phyloP scores from a whole-genome alignment of 2,329 filamentous ascomycete species.

The Aspergillus amoenus region DNA sequence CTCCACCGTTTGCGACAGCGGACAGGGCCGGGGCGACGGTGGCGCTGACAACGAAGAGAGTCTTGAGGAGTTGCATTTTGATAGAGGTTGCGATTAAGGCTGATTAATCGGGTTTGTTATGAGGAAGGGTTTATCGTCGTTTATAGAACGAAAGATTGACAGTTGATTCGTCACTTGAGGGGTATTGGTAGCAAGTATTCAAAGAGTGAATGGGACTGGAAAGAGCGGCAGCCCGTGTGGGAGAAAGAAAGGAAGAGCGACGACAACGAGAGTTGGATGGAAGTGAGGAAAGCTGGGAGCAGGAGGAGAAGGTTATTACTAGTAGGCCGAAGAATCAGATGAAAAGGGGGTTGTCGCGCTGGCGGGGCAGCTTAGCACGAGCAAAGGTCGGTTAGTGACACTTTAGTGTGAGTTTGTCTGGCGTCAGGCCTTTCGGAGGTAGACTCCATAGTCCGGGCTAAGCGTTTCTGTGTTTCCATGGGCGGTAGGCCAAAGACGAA shows the following conservation, averaged over 20 bases:
- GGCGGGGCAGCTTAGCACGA: neutral
- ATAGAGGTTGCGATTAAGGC: neutral
- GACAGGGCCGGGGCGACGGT: slow-evolving; percentile 31
- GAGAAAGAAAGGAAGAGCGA: slow-evolving; percentile 21
- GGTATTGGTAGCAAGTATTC: neutral
- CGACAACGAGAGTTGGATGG: slow-evolving; percentile 8
- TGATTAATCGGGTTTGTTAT: neutral
- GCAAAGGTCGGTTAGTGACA: neutral
- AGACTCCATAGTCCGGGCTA: neutral
- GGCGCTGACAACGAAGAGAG: slow-evolving; percentile 29
- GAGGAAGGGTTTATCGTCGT: neutral
- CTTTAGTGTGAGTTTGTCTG: too few relatives aligned
- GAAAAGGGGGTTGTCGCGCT: neutral
- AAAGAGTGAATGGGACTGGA: slow-evolving; percentile 36
- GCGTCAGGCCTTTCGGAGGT: too few relatives aligned
- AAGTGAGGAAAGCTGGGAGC: neutral
- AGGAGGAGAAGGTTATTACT: neutral
- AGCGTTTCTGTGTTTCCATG: neutral
- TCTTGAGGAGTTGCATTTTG: slow-evolving; percentile 37
- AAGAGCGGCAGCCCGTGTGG: slow-evolving; percentile 36
- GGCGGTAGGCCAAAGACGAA: neutral
- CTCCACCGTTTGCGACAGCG: slow-evolving; percentile 10
- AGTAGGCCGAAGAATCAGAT: neutral
- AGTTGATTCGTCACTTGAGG: slow-evolving; percentile 2
- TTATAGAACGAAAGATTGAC: slow-evolving; percentile 1